Evolutionary conservation across 2,329 filamentous ascomycete genomes (phyloP).

Genomic region (Monosporascus sp.): DNA sequence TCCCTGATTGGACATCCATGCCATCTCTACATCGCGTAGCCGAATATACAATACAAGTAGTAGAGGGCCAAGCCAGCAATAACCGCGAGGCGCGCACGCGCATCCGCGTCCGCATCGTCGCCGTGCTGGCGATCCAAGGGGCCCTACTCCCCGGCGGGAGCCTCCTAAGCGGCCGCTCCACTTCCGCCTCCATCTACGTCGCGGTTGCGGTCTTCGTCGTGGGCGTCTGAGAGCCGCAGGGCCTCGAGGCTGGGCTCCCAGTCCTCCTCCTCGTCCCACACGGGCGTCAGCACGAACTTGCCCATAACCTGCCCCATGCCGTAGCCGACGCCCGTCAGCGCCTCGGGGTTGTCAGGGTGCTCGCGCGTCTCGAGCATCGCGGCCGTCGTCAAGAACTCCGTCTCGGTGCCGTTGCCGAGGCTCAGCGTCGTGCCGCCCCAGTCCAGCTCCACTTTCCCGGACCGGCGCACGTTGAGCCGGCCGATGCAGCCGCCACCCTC

Average conservation of each 20-base stretch:
- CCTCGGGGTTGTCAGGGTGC: conserved; percentile 37
- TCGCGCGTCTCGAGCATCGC: conserved; percentile 56
- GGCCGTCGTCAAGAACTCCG: conserved; percentile 52
- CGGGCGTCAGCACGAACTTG: conserved; percentile 54
- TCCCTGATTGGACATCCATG: neutral
- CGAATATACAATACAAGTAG: neutral
- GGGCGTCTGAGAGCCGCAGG: conserved; percentile 12
- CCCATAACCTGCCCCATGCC: conserved; percentile 61
- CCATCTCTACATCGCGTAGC: neutral
- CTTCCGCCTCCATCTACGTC: too few species aligned
- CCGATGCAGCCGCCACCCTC: conserved; percentile 54
- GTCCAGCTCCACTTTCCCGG: conserved; percentile 56
- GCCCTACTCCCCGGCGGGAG: neutral
- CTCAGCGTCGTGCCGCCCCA: conserved; percentile 56
- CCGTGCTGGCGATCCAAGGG: neutral
- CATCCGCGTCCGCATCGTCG: neutral
- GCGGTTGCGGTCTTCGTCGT: neutral
- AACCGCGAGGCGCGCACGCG: neutral
- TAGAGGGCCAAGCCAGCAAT: neutral
- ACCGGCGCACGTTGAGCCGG: conserved; percentile 54
- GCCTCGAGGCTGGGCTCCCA: conserved; percentile 41
- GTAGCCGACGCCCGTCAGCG: conserved; percentile 43
- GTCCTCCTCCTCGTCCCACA: conserved; percentile 53
- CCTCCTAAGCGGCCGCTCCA: too few species aligned
- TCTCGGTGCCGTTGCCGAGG: conserved; percentile 45